A percentile compares a stretch with the other conserved stretches of the same genome.
Evolutionary conservation across 805 yeast species (phyloP).

Genomic region (Priceomyces melissophilus): DNA sequence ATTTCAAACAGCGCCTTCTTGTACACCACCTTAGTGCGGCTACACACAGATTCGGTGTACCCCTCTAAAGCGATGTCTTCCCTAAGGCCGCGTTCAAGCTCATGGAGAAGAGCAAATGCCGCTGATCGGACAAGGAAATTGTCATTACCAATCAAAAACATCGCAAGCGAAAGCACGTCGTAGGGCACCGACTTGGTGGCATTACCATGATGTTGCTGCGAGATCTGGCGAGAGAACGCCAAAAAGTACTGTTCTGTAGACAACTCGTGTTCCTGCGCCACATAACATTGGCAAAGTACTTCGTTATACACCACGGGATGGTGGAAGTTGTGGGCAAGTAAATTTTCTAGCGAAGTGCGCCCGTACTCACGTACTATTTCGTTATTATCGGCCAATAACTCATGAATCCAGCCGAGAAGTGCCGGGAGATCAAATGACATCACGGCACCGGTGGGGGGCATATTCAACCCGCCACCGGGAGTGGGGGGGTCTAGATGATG

Average conservation of each 20-base stretch:
- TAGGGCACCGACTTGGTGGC: constrained; percentile 42
- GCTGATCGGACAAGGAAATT: constrained; percentile 62
- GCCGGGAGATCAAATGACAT: constrained; percentile 70
- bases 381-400: constrained; percentile 58
- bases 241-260: constrained; percentile 69
- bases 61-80: constrained; percentile 49
- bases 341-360: constrained; percentile 62
- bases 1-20: constrained; percentile 81
- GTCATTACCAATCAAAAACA: constrained; percentile 76
- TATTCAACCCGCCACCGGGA: background rate
- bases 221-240: constrained; percentile 34
- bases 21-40: constrained; percentile 77
- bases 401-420: constrained; percentile 76
- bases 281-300: constrained; percentile 70
- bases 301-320: constrained; percentile 51
- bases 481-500: constrained; percentile 43
- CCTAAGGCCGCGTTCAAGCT: constrained; percentile 49
- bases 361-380: constrained; percentile 63
- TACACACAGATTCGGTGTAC: constrained; percentile 68
- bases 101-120: constrained; percentile 69
- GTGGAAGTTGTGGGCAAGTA: constrained; percentile 58
- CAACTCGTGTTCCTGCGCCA: constrained; percentile 44
- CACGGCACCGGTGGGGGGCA: constrained; percentile 44
- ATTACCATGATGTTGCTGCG: too few relatives aligned
- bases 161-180: constrained; percentile 69